A percentile compares a stretch with the other conserved stretches of the same genome.
These are phyloP conservation scores for Gynostemma pentaphyllum DNA, from an alignment of 306 rosid species.

Conservation along the genomic window DNA sequence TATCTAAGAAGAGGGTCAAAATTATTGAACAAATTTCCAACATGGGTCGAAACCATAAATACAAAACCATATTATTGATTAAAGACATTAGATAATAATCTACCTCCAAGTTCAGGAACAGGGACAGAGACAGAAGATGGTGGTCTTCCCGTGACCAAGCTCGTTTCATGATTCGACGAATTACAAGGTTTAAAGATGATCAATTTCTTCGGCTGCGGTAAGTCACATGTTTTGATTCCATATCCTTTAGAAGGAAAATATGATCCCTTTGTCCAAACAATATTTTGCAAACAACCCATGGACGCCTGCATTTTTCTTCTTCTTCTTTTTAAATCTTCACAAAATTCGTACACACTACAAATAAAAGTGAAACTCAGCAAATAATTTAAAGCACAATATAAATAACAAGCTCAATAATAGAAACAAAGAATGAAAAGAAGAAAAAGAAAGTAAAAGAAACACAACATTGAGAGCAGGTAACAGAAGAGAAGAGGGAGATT, in stretches of 20 bases:
- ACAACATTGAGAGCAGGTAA: no score
- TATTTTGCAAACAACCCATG: slow-evolving; percentile 55
- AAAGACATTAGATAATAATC: background rate
- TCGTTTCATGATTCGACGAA: slow-evolving; percentile 34
- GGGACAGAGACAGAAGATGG: slow-evolving; percentile 30
- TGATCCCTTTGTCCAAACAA: slow-evolving; percentile 34
- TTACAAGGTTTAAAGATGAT: slow-evolving; percentile 27
- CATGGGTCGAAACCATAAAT: background rate
- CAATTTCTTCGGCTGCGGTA: slow-evolving; percentile 24
- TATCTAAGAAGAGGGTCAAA: background rate
- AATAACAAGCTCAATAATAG: no score
- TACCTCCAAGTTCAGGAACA: slow-evolving; percentile 58
- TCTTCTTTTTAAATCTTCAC: background rate
- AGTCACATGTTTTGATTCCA: slow-evolving; percentile 16
- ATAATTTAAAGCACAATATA: no score
- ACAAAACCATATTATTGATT: background rate
- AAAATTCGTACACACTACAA: background rate
- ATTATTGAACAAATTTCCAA: background rate
- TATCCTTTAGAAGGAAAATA: slow-evolving; percentile 24
- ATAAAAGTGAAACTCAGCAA: background rate
- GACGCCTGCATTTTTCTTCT: slow-evolving; percentile 49
- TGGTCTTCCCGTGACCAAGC: slow-evolving; percentile 40
- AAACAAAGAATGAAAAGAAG: no score
- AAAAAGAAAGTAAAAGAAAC: no score
- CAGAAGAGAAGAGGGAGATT: no score